phyloP scores from a whole-genome alignment of 495 filamentous ascomycete species.

The Neurospora sp. region DNA sequence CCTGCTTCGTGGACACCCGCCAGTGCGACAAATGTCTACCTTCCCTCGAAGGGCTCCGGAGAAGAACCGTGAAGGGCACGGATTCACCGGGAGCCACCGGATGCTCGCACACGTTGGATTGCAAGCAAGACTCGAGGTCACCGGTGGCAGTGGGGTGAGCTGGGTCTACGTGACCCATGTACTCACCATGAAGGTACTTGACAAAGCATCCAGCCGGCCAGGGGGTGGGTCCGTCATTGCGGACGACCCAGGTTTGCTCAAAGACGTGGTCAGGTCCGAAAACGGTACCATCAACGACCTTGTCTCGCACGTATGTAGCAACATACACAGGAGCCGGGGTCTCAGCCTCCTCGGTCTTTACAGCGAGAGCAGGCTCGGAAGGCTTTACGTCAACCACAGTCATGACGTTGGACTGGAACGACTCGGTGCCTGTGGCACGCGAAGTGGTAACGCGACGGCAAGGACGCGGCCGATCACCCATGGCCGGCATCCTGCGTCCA shows the following conservation, averaged over 20 bases:
- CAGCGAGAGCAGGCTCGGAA: slow-evolving; percentile 26
- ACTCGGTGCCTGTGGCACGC: slow-evolving; percentile 42
- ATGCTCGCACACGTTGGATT: slow-evolving; percentile 68
- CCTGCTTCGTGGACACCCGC: slow-evolving; percentile 78
- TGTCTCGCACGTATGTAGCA: slow-evolving; percentile 72
- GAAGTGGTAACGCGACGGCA: slow-evolving; percentile 24
- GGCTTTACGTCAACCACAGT: slow-evolving; percentile 65
- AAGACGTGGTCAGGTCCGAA: slow-evolving; percentile 61
- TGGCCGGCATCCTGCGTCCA: slow-evolving; percentile 46
- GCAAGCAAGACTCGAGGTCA: slow-evolving; percentile 61
- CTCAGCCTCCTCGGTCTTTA: slow-evolving; percentile 22
- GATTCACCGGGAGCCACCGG: slow-evolving; percentile 61
- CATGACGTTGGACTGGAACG: slow-evolving; percentile 49
- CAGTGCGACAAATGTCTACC: slow-evolving; percentile 89
- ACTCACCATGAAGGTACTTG: slow-evolving; percentile 85
- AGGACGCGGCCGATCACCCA: slow-evolving; percentile 51
- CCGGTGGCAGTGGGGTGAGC: slow-evolving; percentile 62
- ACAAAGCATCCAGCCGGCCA: slow-evolving; percentile 91
- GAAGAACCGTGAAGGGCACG: slow-evolving; percentile 69
- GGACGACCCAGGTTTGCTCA: slow-evolving; percentile 84
- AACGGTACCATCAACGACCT: slow-evolving; percentile 65
- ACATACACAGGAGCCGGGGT: slow-evolving; percentile 37
- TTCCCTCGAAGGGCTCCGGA: slow-evolving; percentile 62
- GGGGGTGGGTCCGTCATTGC: slow-evolving; percentile 63
- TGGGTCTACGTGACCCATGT: slow-evolving; percentile 83